Evolutionary conservation across 805 yeast genomes (phyloP).

Genomic region (Teunomyces lycoperdinae): DNA sequence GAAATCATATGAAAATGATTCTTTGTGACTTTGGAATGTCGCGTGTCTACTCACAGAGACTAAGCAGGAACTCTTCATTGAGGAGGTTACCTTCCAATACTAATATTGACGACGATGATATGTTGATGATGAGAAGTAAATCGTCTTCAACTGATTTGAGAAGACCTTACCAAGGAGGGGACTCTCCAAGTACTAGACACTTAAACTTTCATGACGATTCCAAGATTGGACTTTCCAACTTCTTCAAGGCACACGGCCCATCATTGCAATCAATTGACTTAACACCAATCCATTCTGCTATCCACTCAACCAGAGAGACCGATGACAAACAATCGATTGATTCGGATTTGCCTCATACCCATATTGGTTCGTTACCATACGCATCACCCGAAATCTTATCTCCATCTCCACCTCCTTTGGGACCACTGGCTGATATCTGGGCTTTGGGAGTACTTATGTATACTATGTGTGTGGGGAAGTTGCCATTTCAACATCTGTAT

Average conservation of each 20-base stretch:
- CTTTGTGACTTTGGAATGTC: constrained; percentile 93
- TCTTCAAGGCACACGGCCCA: constrained; percentile 29
- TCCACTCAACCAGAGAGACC: background rate
- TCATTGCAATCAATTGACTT: constrained; percentile 30
- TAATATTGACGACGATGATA: constrained; percentile 11
- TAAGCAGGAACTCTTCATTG: constrained; percentile 21
- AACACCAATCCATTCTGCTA: constrained; percentile 24
- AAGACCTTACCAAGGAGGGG: constrained; percentile 35
- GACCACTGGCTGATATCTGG: constrained; percentile 83
- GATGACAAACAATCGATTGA: constrained; percentile 22
- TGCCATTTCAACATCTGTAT: constrained; percentile 83
- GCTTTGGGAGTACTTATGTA: constrained; percentile 80
- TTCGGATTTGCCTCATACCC: constrained; percentile 54
- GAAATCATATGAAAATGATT: constrained; percentile 38
- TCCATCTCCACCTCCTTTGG: constrained; percentile 59
- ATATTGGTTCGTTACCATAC: constrained; percentile 88
- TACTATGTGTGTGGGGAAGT: constrained; percentile 66
- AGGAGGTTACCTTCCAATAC: constrained; percentile 2
- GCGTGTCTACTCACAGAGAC: constrained; percentile 27
- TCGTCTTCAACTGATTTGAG: constrained; percentile 32
- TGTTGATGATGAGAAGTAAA: constrained; percentile 28
- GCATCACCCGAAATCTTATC: constrained; percentile 83
- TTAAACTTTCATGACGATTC: constrained; percentile 27
- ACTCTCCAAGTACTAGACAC: constrained; percentile 16
- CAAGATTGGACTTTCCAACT: constrained; percentile 29